phyloP scores from a whole-genome alignment of 2,329 filamentous ascomycete species.

The Xylariaceae sp. region DNA sequence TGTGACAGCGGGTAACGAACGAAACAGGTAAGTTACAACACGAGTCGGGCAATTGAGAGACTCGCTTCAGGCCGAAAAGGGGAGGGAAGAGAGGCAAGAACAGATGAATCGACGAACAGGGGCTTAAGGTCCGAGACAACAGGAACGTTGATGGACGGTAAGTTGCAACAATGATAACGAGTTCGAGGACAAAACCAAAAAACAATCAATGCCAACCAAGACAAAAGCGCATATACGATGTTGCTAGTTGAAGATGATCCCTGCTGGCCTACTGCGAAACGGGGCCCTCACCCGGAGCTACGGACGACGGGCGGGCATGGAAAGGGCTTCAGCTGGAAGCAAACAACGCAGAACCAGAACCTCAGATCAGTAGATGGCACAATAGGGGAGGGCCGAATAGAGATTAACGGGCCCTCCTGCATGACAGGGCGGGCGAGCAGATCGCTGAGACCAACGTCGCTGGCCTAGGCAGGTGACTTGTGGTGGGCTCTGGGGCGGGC shows the following conservation, averaged over 20 bases:
- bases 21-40: conserved; percentile 27
- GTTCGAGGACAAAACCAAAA: conserved; percentile 4
- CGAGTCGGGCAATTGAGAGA: conserved; percentile 26
- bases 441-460: conserved; percentile 10
- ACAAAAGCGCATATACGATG: conserved; percentile 15
- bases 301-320: conserved; percentile 11
- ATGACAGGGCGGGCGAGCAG: conserved; percentile 8
- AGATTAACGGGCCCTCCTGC: conserved; percentile 7
- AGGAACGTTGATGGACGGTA: too few relatives aligned
- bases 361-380: too few relatives aligned
- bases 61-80: background rate
- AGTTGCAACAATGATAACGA: background rate
- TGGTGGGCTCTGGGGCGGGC: conserved; percentile 4
- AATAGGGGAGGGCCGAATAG: conserved; percentile 13
- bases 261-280: conserved; percentile 12
- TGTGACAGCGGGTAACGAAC: conserved; percentile 13
- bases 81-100: background rate
- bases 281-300: conserved; percentile 11
- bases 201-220: conserved; percentile 8
- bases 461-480: conserved; percentile 26
- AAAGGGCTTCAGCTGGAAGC: conserved; percentile 4
- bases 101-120: background rate
- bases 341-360: too few relatives aligned
- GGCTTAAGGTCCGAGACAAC: background rate
- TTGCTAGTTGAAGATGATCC: conserved; percentile 10